Evolutionary conservation across 1,284 basidiomycete species (phyloP).

Genomic region (Sanghuangporus baumii): DNA sequence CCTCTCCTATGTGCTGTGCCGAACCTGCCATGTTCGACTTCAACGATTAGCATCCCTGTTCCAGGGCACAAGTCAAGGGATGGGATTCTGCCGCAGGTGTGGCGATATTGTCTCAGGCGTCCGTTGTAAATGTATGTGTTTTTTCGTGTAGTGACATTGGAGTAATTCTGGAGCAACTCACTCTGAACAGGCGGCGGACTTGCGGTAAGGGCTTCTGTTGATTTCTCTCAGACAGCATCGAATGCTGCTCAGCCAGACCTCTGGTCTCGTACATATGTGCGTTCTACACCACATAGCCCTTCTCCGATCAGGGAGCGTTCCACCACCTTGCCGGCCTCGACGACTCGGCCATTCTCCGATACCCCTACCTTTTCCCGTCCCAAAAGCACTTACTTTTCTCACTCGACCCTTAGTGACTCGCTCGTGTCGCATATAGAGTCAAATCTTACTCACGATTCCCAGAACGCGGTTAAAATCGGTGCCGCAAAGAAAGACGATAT

Average conservation of each 20-base stretch:
- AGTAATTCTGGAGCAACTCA: not conserved
- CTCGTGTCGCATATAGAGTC: slow-evolving; percentile 56
- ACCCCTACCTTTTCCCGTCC: slow-evolving; percentile 30
- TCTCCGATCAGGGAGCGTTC: slow-evolving; percentile 21
- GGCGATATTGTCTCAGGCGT: slow-evolving; percentile 67
- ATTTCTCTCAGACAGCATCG: slow-evolving; percentile 49
- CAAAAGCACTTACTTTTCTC: slow-evolving; percentile 29
- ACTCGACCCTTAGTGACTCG: slow-evolving; percentile 28
- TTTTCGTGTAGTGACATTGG: not conserved
- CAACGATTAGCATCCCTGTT: not conserved
- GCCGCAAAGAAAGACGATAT: slow-evolving; percentile 34
- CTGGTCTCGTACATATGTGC: slow-evolving; percentile 76
- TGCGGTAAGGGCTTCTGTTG: slow-evolving; percentile 65
- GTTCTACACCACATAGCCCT: slow-evolving; percentile 35
- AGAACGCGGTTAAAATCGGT: slow-evolving; percentile 49
- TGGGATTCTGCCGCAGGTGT: slow-evolving; percentile 78
- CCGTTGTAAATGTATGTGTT: slow-evolving; percentile 55
- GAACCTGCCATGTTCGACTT: not conserved
- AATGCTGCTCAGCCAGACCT: slow-evolving; percentile 46
- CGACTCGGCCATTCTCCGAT: slow-evolving; percentile 36
- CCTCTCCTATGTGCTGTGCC: not conserved
- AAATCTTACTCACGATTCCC: slow-evolving; percentile 40
- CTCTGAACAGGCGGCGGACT: slow-evolving; percentile 43
- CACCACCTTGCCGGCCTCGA: slow-evolving; percentile 10
- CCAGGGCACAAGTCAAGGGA: slow-evolving; percentile 23